Percentiles rank a stretch among this genome's conserved stretches.
phyloP scores from a whole-genome alignment of 441 rosid genomes.

The Croton setiger region DNA sequence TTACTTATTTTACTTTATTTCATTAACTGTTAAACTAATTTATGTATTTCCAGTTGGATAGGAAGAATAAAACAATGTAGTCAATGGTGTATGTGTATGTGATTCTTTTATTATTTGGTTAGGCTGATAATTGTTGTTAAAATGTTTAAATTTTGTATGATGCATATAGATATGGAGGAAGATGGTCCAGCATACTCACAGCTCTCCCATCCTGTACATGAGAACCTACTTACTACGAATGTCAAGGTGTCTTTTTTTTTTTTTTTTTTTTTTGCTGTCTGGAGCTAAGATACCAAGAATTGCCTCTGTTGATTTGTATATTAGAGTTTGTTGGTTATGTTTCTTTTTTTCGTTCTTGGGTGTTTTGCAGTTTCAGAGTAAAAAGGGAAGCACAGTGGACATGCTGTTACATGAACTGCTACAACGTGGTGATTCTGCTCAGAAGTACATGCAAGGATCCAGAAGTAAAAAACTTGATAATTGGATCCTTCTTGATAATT shows the following conservation, averaged over 20 bases:
- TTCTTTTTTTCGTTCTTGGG: slow-evolving; percentile 5
- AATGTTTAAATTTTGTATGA: too few relatives aligned
- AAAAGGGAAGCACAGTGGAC: slow-evolving; percentile 52
- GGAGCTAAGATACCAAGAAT: background rate
- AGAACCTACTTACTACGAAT: slow-evolving; percentile 45
- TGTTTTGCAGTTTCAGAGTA: slow-evolving; percentile 45
- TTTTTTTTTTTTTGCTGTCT: slow-evolving; percentile 14
- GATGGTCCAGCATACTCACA: slow-evolving; percentile 45
- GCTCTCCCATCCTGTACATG: slow-evolving; percentile 49
- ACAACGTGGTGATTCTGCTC: slow-evolving; percentile 75
- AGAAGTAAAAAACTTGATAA: slow-evolving; percentile 57
- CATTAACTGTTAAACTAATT: too few relatives aligned
- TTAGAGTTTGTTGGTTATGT: too few relatives aligned
- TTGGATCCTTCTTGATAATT: slow-evolving; percentile 84
- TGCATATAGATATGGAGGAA: slow-evolving; percentile 44
- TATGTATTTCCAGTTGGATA: slow-evolving; percentile 1
- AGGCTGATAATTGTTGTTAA: slow-evolving; percentile 1
- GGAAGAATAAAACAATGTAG: background rate
- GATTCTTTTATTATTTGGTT: background rate
- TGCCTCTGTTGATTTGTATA: background rate
- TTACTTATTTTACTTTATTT: too few relatives aligned
- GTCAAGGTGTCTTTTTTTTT: slow-evolving; percentile 56
- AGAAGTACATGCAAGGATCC: slow-evolving; percentile 69
- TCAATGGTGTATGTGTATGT: background rate
- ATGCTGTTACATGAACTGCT: slow-evolving; percentile 67